These are phyloP conservation scores for Gilbertella persicaria DNA, from an alignment of 371 early-diverging fungal genomes.

Conservation along the genomic window DNA sequence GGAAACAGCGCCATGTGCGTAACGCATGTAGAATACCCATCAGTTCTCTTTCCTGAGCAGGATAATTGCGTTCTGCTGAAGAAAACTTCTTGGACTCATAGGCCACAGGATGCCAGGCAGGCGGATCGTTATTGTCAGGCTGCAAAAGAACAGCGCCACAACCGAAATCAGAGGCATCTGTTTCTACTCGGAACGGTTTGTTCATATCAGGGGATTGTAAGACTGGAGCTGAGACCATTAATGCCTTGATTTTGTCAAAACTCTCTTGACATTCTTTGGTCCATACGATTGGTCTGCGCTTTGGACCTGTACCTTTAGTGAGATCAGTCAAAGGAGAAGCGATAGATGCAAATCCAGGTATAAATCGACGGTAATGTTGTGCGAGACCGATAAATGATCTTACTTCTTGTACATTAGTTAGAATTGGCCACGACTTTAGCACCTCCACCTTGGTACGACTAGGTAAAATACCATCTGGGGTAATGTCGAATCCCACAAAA, in stretches of 20 bases:
- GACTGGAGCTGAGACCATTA: constrained; percentile 11
- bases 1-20: constrained; percentile 30
- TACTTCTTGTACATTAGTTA: not conserved
- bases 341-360: not conserved
- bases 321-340: not conserved
- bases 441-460: not conserved
- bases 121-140: not conserved
- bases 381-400: not conserved
- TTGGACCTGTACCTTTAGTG: constrained; percentile 27
- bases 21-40: constrained; percentile 33
- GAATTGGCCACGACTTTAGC: not conserved
- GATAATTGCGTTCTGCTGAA: constrained; percentile 29
- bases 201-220: constrained; percentile 22
- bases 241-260: constrained; percentile 6
- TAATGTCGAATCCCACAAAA: constrained; percentile 1
- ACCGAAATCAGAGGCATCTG: constrained; percentile 30
- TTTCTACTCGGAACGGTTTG: constrained; percentile 28
- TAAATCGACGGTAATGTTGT: not conserved
- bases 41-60: constrained; percentile 37
- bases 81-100: constrained; percentile 32
- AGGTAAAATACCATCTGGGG: not conserved
- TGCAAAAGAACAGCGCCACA: constrained; percentile 33
- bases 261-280: too few species aligned
- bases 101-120: constrained; percentile 8
- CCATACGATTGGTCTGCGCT: not conserved